Conservation (phyloP, 2,329 filamentous ascomycete species). For the Neofusicoccum sp. region DNA sequence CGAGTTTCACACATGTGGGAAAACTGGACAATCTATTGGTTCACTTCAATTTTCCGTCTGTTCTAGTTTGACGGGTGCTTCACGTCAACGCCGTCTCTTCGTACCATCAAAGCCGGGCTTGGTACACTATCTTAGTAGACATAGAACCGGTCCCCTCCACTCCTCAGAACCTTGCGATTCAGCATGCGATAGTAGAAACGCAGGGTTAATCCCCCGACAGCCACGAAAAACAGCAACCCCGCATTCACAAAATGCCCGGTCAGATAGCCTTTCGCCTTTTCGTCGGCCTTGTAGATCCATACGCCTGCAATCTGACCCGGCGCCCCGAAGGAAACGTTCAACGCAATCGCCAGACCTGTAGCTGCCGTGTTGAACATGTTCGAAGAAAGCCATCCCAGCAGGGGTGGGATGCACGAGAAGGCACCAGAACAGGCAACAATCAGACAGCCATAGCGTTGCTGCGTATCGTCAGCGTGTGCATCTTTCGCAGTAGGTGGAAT, state of each 20-base stretch:
- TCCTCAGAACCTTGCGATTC: constrained; percentile 32
- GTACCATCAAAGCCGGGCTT: neutral
- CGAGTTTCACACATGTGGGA: neutral
- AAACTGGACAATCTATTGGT: neutral
- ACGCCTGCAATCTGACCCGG: constrained; percentile 70
- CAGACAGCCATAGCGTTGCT: constrained; percentile 64
- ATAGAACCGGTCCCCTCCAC: constrained; percentile 9
- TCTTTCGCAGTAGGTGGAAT: neutral
- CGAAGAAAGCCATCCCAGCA: constrained; percentile 68
- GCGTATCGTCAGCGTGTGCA: neutral
- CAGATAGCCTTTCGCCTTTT: constrained; percentile 61
- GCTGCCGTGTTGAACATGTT: constrained; percentile 66
- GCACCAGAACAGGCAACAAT: constrained; percentile 66
- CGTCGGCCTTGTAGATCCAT: constrained; percentile 69
- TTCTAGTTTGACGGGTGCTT: neutral
- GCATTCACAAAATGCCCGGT: constrained; percentile 70
- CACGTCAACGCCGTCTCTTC: neutral
- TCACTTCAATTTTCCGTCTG: neutral
- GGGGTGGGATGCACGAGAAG: constrained; percentile 67
- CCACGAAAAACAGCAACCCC: constrained; percentile 58
- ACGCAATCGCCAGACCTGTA: constrained; percentile 65
- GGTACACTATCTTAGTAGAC: constrained; percentile 14
- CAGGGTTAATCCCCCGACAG: constrained; percentile 54
- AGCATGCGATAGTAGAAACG: constrained; percentile 56
- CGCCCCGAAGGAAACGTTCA: constrained; percentile 68